Conservation (phyloP, 306 rosid species). For the Sesbania bispinosa region DNA sequence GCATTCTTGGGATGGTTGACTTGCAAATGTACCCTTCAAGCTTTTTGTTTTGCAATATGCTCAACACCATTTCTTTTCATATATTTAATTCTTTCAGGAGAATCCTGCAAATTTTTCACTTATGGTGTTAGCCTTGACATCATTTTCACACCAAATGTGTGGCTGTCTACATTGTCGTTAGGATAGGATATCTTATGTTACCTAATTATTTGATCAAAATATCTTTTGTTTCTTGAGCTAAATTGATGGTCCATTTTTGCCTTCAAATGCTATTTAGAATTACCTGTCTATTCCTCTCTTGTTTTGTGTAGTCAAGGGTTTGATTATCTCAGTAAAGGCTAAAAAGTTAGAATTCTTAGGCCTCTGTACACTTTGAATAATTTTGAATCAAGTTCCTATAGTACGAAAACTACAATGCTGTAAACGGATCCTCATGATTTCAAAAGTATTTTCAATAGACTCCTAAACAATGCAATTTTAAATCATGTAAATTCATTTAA, state of each 20-base stretch:
- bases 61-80: constrained; percentile 8
- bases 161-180: constrained; percentile 12
- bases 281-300: background rate
- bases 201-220: constrained; percentile 16
- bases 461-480: background rate
- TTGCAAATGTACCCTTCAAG: background rate
- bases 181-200: background rate
- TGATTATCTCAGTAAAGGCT: background rate
- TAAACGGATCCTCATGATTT: background rate
- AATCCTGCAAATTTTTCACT: background rate
- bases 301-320: background rate
- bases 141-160: background rate
- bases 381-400: background rate
- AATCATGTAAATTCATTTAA: background rate
- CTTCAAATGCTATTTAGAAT: background rate
- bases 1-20: constrained; percentile 12
- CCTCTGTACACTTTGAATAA: no score
- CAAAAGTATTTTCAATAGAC: background rate
- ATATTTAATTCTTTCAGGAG: background rate
- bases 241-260: background rate
- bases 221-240: background rate
- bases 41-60: constrained; percentile 22
- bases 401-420: background rate
- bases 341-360: background rate
- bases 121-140: background rate